phyloP scores from a whole-genome alignment of 768 basidiomycete genomes.

The Arthromyces matolae region DNA sequence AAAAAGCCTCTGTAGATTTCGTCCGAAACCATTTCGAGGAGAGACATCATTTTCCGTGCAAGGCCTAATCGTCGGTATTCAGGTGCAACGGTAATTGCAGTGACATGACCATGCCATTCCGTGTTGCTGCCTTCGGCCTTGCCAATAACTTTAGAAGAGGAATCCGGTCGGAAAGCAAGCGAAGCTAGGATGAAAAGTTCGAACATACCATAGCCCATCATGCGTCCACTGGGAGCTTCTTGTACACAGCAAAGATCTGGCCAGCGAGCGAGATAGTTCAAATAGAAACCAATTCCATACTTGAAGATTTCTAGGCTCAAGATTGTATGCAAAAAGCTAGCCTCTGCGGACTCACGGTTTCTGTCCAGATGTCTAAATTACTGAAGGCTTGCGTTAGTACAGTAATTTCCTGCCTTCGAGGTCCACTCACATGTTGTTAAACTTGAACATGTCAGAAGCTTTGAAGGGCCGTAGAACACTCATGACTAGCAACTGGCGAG shows the following conservation, averaged over 20 bases:
- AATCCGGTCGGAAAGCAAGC: neutral
- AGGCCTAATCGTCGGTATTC: slow-evolving; percentile 87
- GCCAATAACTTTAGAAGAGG: slow-evolving; percentile 58
- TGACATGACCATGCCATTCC: slow-evolving; percentile 95
- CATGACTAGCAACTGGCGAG: too few species aligned
- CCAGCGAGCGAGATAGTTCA: slow-evolving; percentile 87
- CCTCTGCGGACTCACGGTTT: slow-evolving; percentile 65
- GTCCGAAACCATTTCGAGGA: slow-evolving; percentile 85
- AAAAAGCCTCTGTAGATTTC: slow-evolving; percentile 80
- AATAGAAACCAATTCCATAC: slow-evolving; percentile 88
- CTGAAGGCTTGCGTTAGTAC: slow-evolving; percentile 33
- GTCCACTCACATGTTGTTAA: slow-evolving; percentile 77
- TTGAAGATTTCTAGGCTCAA: slow-evolving; percentile 25
- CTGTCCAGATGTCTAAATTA: slow-evolving; percentile 96
- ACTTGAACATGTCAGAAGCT: slow-evolving; percentile 87
- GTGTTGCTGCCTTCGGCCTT: slow-evolving; percentile 78
- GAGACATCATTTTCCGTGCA: slow-evolving; percentile 80
- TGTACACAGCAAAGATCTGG: slow-evolving; percentile 86
- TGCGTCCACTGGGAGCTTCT: slow-evolving; percentile 72
- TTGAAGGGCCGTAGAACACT: slow-evolving; percentile 83
- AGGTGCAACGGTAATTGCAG: slow-evolving; percentile 91
- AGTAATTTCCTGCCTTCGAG: slow-evolving; percentile 1
- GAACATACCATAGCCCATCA: slow-evolving; percentile 90
- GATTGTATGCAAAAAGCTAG: neutral
- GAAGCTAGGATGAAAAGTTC: neutral